A percentile compares a stretch with the other conserved stretches of the same genome.
phyloP scores from a whole-genome alignment of 176 grass and related monocot genomes.

The Hordeum vulgare region MorexV3_pseudomolecules_assembly NC_058520.1:430454262-430454761 shows the following conservation, averaged over 20 bases:
- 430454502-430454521: background rate
- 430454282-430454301: too few relatives aligned
- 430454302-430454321: too few relatives aligned
- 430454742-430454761: background rate
- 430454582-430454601: conserved; percentile 25
- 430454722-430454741: background rate
- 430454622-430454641: conserved; percentile 16
- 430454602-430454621: background rate
- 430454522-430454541: conserved; percentile 23
- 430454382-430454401: too few relatives aligned
- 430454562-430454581: conserved; percentile 46
- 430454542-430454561: conserved; percentile 22
- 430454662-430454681: conserved; percentile 17
- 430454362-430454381: too few relatives aligned
- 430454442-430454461: background rate
- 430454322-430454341: too few relatives aligned
- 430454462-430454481: conserved; percentile 34
- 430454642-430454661: conserved; percentile 11
- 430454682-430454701: conserved; percentile 16
- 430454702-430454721: background rate
- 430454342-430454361: too few relatives aligned
- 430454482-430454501: background rate
- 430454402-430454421: rapidly evolving
- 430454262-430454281: too few relatives aligned
- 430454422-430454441: background rate